Base-by-base conservation (phyloP, 176 grass and related monocot genomes). In the Olyra latifolia region DNA sequence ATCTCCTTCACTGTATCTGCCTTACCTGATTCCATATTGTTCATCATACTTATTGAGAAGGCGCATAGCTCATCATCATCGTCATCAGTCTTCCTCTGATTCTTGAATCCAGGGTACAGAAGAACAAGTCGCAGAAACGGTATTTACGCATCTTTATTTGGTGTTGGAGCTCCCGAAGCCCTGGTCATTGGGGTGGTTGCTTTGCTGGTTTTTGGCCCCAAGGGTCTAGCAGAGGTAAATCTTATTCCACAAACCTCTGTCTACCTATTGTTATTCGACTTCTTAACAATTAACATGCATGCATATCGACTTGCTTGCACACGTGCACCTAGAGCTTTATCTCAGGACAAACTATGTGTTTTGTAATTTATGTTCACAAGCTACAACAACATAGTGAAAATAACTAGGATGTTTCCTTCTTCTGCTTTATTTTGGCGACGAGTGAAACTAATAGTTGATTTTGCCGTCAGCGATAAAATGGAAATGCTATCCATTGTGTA, bases 111-210 rank as follows among this genome's bases (percentile, higher is more conserved):
- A 98, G 95, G 75, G 28, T 86, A 72, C 64, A 94, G 61, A 79
- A 85, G 53, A 54, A 71, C 47, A 67, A 52, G 49, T n/a, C 86
- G 78, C 29, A 82, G 86, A 58, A 86, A 62, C 63, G 88, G 86
- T 50, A 85, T 91, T 46, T 88, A 83, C 50, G 96, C 96, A 62
- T 99, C 96, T 75, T 74, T 99, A 24, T 99, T 99, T 89, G 96
- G 96, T 71, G 96, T 99, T 23, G 96, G 92, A 76, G 96, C 96
- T 62, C 92, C 92, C 1, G 96, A 99, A 83, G 96, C 84, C 45
- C 76, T 99, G 75, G 96, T 99, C 49, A 99, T 99, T 48, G 96
- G 96, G 72, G 96, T 95, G 58, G 96, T 99, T 19, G 96, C 96
- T 61, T 77, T 99, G 84, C 74, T 95, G 38, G 90, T 99, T 17